Evolutionary conservation across 2,329 filamentous ascomycete genomes (phyloP), one percentile per base, ranked within the genome.

Genomic region (Diaporthe citri): DNA sequence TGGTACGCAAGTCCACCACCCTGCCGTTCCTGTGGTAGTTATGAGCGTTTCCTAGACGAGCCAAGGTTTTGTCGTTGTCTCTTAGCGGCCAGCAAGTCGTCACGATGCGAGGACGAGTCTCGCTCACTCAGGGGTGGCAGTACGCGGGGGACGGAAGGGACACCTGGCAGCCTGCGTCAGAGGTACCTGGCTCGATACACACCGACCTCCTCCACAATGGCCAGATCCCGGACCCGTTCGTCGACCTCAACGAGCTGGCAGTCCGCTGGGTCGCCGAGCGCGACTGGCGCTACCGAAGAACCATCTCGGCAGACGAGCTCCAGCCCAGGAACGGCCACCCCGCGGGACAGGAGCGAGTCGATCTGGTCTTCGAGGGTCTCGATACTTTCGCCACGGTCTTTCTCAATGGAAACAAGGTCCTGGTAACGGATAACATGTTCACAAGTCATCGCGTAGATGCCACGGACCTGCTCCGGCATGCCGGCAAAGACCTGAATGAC

Each of bases 351-450:
- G n/a, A 81, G 80, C 15, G 79, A 82, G 88, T 89, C 0, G 87
- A 93, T 0, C 82, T 96, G 43, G 92, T 89, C 0, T 95, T 96
- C 80, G 93, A 95, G 75, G 94, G 94, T 0, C 87, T 97, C 62
- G 94, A 97, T 81, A 97, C 94, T 0, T 95, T 93, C 83, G 94
- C 94, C 2, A 93, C 88, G 0, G 93, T 95, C 48, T 85, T 87
- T 52, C 85, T 97, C 25, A 94, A 96, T 78, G 92, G 91, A 22
- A 84, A 87, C 13, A 86, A 87, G 4, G 91, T 97, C 48, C 86
- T 96, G 5, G 88, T 93, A 80, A 90, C 90, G 15, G 91, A 95
- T 74, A 96, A 95, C 82, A 96, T 96, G 94, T 96, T 96, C 80
- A 85, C 92, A 7, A 91, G 92, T 0, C 89, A 95, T 79, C 88